Evolutionary conservation across 805 yeast species (phyloP), one percentile per base, ranked within the genome.

Genomic region (Candida krabiensis): DNA sequence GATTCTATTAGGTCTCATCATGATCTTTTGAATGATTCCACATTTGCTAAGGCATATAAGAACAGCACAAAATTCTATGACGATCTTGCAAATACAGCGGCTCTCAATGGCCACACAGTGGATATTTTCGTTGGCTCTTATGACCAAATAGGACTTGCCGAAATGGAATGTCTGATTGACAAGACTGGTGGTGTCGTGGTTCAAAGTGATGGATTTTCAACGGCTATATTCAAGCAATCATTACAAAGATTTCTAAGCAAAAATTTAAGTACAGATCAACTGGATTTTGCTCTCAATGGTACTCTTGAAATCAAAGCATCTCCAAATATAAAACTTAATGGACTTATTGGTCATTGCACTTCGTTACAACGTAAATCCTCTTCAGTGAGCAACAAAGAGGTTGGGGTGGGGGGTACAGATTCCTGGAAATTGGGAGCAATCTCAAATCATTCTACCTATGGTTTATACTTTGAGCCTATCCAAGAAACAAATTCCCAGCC

Each of bases 1-100:
- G 83, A 78, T 40, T 82, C 86, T 5, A 64, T 81, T 30, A 70
- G 88, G 63, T 79, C 86, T 0, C 87, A 81, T 53, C 76, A 77
- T 52, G 83, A 79, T 53, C 71, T 81, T 28, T 60, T 64, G 19
- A 75, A 70, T 43, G 74, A 73, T 14, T 48, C 66, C 12, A 30
- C 46, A 7, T 68, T 55, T 21, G 62, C 68, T 9, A 67, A 64
- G 33, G 63, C 62, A n/a, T 66, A 64, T 38, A 68, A 68, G 33
- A 56, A 67, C 19, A 77, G 79, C 4, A 64, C 61, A 33, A 56
- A 61, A 32, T 80, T 66, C 51, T 81, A 79, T 56, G 64, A 66
- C 7, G 60, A 62, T 7, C 56, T 81, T n/a, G 75, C 85, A 3
- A 63, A 66, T 18, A 55, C 53, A 13, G 65, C 77, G 16, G 69